Evolutionary conservation across 371 early-diverging fungal genomes (phyloP).

Genomic region (Dichotomocladium elegans): DNA sequence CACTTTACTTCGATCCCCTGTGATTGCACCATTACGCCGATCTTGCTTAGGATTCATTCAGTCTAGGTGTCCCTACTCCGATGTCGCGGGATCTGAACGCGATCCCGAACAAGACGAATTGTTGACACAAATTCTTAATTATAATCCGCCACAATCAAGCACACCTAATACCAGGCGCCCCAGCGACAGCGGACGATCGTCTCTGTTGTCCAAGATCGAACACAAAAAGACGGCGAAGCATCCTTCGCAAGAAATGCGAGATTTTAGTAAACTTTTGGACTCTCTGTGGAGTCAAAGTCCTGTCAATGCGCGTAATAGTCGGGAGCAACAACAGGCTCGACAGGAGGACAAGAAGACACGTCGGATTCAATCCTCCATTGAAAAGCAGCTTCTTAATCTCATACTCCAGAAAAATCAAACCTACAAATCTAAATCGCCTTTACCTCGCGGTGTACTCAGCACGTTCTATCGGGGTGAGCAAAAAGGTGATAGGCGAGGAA

Average conservation of each 20-base stretch:
- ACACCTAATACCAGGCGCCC: not conserved
- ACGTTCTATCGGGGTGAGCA: slow-evolving; percentile 1
- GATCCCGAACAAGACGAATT: not conserved
- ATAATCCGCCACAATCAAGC: not conserved
- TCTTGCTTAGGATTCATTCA: not conserved
- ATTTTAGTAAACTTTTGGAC: not conserved
- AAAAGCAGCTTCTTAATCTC: slow-evolving; percentile 23
- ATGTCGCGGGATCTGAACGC: not conserved
- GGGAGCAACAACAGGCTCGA: too few relatives aligned
- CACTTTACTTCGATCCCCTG: not conserved
- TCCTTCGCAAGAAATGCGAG: not conserved
- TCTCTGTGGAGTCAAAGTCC: not conserved
- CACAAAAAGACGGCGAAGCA: too few relatives aligned
- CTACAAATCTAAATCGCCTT: slow-evolving; percentile 19
- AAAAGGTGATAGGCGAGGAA: not conserved
- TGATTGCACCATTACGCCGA: not conserved
- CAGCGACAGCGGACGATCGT: not conserved
- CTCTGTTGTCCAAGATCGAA: not conserved
- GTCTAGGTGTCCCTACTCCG: not conserved
- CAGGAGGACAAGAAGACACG: not conserved
- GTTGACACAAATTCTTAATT: not conserved
- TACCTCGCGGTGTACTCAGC: slow-evolving; percentile 13
- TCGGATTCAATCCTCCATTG: slow-evolving; percentile 16
- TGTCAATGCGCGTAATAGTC: too few relatives aligned
- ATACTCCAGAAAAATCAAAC: slow-evolving; percentile 4